phyloP scores from a whole-genome alignment of 352 stramenopile species.

The Phytophthora quininea region DNA sequence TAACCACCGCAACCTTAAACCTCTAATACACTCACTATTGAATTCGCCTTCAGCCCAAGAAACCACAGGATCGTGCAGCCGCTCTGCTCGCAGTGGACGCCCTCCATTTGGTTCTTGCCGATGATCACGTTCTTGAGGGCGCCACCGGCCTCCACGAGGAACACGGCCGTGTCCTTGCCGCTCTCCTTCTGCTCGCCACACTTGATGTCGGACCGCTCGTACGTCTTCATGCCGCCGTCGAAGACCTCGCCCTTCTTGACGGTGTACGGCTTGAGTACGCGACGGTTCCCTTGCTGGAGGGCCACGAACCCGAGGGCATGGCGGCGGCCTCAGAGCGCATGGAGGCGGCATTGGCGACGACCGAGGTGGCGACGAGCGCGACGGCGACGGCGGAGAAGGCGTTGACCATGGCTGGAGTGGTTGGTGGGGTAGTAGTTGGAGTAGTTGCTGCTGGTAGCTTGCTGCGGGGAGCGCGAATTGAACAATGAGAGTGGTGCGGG shows the following conservation, averaged over 20 bases:
- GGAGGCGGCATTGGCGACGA: background rate
- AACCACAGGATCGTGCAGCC: background rate
- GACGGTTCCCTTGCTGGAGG: slow-evolving; percentile 2
- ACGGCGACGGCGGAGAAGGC: background rate
- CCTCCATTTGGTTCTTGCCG: slow-evolving; percentile 1
- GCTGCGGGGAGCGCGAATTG: slow-evolving; percentile 1
- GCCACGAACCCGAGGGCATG: slow-evolving; percentile 5
- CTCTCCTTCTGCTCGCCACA: slow-evolving; percentile 1
- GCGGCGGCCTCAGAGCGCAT: slow-evolving; percentile 10
- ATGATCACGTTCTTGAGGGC: slow-evolving; percentile 2
- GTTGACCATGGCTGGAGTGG: background rate
- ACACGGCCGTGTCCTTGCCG: background rate
- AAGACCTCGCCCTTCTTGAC: slow-evolving; percentile 4
- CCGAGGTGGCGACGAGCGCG: background rate
- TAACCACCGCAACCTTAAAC: too few species aligned
- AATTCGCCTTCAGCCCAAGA: too few species aligned
- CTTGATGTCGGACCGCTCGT: background rate
- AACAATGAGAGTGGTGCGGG: background rate
- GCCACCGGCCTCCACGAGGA: background rate
- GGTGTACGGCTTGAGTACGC: background rate
- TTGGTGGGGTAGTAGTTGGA: background rate
- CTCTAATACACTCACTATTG: too few species aligned
- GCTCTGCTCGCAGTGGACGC: slow-evolving; percentile 1
- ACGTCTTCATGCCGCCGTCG: slow-evolving; percentile 1
- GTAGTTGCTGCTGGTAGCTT: background rate